Conservation (phyloP, 192 early-diverging fungal genomes). For the Backusella tarrabulga region DNA sequence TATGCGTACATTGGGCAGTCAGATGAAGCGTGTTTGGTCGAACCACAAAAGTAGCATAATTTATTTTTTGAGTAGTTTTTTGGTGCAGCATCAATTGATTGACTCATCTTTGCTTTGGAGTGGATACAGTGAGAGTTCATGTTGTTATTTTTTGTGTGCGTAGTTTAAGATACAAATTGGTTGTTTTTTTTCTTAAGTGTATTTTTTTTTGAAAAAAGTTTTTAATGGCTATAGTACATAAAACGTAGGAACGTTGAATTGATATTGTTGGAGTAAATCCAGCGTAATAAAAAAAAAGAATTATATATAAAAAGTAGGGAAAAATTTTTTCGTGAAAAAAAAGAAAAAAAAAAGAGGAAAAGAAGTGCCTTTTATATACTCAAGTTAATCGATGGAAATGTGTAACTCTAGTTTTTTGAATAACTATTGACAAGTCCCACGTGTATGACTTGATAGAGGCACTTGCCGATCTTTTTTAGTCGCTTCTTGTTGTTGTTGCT, state of each 20-base stretch:
- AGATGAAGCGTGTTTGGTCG: slow-evolving; percentile 20
- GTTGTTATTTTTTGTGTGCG: not conserved
- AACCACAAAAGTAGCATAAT: slow-evolving; percentile 27
- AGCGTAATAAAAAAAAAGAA: not conserved
- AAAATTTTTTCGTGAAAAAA: not conserved
- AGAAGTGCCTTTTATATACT: not conserved
- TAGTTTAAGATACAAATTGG: not conserved
- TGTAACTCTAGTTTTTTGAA: not conserved
- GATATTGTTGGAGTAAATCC: not conserved
- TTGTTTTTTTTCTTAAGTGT: not conserved
- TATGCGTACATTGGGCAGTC: slow-evolving; percentile 26
- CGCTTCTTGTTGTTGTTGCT: not conserved
- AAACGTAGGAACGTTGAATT: slow-evolving; percentile 4
- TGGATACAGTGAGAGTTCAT: not conserved
- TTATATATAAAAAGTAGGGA: not conserved
- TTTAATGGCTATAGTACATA: slow-evolving; percentile 1
- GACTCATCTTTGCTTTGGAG: not conserved
- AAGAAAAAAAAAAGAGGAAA: not conserved
- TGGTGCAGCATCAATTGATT: not conserved
- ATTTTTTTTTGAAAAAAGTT: not conserved
- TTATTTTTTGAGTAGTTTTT: not conserved
- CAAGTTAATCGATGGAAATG: not conserved
- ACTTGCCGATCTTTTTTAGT: slow-evolving; percentile 6
- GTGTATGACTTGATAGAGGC: not conserved
- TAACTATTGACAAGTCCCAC: slow-evolving; percentile 8